These are phyloP conservation scores for Cryphonectria nitschkei DNA, from an alignment of 2,329 filamentous ascomycete species.

Conservation along the genomic window DNA sequence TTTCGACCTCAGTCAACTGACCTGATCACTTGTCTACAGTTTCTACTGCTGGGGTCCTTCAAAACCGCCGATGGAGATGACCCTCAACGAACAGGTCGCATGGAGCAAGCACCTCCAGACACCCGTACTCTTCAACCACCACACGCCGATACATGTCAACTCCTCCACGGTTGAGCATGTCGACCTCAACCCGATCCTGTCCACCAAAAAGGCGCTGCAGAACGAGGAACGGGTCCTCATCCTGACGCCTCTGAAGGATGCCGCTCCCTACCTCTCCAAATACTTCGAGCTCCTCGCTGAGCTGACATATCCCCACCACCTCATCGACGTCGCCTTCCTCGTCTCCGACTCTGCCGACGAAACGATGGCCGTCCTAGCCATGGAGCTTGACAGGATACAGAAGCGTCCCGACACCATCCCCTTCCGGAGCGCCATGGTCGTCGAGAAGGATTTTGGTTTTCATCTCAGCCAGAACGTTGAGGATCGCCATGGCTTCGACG, in stretches of 20 bases:
- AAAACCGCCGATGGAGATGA: slow-evolving; percentile 96
- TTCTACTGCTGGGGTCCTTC: slow-evolving; percentile 97
- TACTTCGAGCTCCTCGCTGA: slow-evolving; percentile 92
- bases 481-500: slow-evolving; percentile 82
- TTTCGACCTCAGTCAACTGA: slow-evolving; percentile 1
- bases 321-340: slow-evolving; percentile 94
- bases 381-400: slow-evolving; percentile 88
- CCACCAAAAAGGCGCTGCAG: slow-evolving; percentile 74
- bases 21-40: slow-evolving; percentile 50
- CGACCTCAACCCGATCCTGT: slow-evolving; percentile 83
- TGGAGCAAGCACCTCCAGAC: slow-evolving; percentile 91
- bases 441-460: slow-evolving; percentile 89
- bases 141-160: slow-evolving; percentile 84
- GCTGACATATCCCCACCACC: slow-evolving; percentile 89
- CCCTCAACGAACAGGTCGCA: slow-evolving; percentile 82
- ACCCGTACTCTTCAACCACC: slow-evolving; percentile 95
- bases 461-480: slow-evolving; percentile 77
- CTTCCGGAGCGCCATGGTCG: slow-evolving; percentile 81
- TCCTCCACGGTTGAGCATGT: slow-evolving; percentile 76
- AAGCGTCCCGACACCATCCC: slow-evolving; percentile 77
- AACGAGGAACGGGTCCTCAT: slow-evolving; percentile 91
- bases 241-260: slow-evolving; percentile 90
- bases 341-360: slow-evolving; percentile 92
- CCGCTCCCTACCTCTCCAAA: slow-evolving; percentile 77
- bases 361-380: slow-evolving; percentile 81